Evolutionary conservation across 2,329 filamentous ascomycete genomes (phyloP).

Genomic region (Cylindrodendrum hubeiense): DNA sequence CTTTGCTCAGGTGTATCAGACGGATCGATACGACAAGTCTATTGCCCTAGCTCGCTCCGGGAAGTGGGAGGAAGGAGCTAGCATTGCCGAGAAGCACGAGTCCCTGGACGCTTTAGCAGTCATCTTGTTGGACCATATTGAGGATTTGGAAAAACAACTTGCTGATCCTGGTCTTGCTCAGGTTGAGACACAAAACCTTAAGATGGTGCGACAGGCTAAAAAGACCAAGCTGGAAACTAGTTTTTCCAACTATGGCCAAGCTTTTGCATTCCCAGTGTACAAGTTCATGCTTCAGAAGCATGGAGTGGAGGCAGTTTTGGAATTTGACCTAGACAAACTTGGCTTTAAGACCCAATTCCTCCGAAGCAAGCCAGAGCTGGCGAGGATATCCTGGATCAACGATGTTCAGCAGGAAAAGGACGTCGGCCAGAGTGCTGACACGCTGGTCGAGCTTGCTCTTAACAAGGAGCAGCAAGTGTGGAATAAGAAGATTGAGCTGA

Average conservation of each 20-base stretch:
- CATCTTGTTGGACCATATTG: conserved; percentile 67
- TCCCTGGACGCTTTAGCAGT: conserved; percentile 68
- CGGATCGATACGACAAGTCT: conserved; percentile 65
- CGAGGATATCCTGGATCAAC: conserved; percentile 94
- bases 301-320: conserved; percentile 76
- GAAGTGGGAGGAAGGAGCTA: conserved; percentile 70
- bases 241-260: conserved; percentile 74
- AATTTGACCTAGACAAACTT: conserved; percentile 76
- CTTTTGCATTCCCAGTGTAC: conserved; percentile 83
- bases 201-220: conserved; percentile 54
- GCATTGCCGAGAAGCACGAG: conserved; percentile 69
- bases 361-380: conserved; percentile 76
- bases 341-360: conserved; percentile 84
- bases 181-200: conserved; percentile 46
- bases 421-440: conserved; percentile 78
- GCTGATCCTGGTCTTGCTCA: conserved; percentile 44
- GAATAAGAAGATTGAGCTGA: conserved; percentile 94
- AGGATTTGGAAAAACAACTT: conserved; percentile 49
- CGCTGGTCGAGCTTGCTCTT: conserved; percentile 77
- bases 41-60: conserved; percentile 65
- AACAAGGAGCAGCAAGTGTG: conserved; percentile 83
- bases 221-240: conserved; percentile 62
- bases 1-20: conserved; percentile 61
- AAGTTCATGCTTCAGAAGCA: conserved; percentile 78
- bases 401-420: conserved; percentile 84